Evolutionary conservation across 2,329 filamentous ascomycete genomes (phyloP).

Genomic region (Penicillium palitans): DNA sequence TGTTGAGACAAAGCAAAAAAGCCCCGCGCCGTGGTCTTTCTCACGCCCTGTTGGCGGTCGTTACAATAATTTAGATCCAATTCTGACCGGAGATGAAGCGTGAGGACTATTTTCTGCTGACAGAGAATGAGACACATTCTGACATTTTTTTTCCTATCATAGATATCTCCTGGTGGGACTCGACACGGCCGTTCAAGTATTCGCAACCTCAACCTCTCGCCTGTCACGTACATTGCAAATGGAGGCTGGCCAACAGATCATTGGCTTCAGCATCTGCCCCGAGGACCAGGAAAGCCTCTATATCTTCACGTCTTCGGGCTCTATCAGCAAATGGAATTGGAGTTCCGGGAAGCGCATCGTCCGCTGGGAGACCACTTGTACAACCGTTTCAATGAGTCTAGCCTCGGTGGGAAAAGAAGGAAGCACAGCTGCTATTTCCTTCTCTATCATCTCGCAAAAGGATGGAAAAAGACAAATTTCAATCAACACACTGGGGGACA

Average conservation of each 20-base stretch:
- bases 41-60: constrained; percentile 56
- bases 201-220: constrained; percentile 77
- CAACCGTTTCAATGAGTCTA: constrained; percentile 36
- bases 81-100: constrained; percentile 60
- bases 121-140: constrained; percentile 7
- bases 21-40: constrained; percentile 44
- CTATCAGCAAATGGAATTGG: constrained; percentile 62
- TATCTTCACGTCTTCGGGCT: constrained; percentile 53
- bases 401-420: constrained; percentile 24
- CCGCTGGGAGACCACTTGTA: constrained; percentile 45
- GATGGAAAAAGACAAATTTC: constrained; percentile 42
- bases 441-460: constrained; percentile 38
- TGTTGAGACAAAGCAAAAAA: constrained; percentile 15
- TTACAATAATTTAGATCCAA: constrained; percentile 57
- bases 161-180: constrained; percentile 76
- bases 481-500: constrained; percentile 23
- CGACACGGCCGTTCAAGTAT: constrained; percentile 73
- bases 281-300: constrained; percentile 54
- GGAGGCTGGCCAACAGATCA: constrained; percentile 48
- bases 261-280: constrained; percentile 54
- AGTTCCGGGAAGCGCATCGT: constrained; percentile 46
- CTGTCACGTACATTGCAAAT: constrained; percentile 70
- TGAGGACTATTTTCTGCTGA: constrained; percentile 31
- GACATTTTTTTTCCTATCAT: not conserved
- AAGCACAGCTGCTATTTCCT: constrained; percentile 38